These are phyloP conservation scores for Asterella californica DNA, from an alignment of 225 moss, liverwort and hornwort species.

Conservation along the genomic window DNA sequence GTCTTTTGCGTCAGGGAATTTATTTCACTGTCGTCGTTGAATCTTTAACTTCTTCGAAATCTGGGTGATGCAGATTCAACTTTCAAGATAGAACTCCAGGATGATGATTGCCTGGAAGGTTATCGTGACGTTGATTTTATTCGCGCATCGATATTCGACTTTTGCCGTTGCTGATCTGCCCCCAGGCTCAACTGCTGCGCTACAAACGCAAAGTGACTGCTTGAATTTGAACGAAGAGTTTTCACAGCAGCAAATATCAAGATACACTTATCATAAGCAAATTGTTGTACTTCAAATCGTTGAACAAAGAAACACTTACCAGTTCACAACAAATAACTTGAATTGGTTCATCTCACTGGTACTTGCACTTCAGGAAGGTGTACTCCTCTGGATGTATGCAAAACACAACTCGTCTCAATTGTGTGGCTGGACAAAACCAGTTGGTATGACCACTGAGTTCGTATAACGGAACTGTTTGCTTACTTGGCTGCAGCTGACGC, in stretches of 20 bases:
- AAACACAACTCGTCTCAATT: background rate
- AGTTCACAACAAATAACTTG: background rate
- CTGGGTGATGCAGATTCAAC: background rate
- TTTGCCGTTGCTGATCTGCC: background rate
- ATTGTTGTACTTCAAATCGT: background rate
- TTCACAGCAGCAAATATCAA: background rate
- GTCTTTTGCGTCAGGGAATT: too few species aligned
- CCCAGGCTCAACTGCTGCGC: slow-evolving; percentile 2
- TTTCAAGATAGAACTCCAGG: background rate
- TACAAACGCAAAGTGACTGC: slow-evolving; percentile 16
- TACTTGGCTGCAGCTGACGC: slow-evolving; percentile 29
- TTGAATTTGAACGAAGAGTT: background rate
- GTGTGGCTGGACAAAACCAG: background rate
- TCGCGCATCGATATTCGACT: slow-evolving; percentile 5
- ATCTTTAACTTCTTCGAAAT: background rate
- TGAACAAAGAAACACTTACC: background rate
- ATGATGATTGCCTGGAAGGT: slow-evolving; percentile 16
- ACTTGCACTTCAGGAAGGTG: background rate
- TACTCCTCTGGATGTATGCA: background rate
- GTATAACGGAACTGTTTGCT: background rate
- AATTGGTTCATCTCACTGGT: background rate
- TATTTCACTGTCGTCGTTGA: too few species aligned
- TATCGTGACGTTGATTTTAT: slow-evolving; percentile 5
- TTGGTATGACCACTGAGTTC: background rate
- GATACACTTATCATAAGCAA: background rate